Evolutionary conservation across 2,329 filamentous ascomycete genomes (phyloP).

Genomic region (Trichoderma citrinoviride): DNA sequence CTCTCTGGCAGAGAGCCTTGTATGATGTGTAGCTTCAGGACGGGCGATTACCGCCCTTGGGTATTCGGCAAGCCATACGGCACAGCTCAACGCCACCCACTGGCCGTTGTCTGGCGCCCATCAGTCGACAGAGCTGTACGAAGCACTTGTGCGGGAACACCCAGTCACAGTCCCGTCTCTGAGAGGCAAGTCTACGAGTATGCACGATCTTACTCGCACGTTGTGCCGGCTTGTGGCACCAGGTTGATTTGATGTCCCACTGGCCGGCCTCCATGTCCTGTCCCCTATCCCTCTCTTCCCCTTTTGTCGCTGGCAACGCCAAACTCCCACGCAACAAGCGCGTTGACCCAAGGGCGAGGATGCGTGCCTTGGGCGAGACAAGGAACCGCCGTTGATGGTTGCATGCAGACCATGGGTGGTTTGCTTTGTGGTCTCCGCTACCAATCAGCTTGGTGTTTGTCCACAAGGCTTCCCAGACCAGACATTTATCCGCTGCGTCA

Average conservation of each 20-base stretch:
- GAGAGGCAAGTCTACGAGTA: background rate
- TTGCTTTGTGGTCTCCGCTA: background rate
- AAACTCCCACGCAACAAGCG: slow-evolving; percentile 9
- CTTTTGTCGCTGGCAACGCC: slow-evolving; percentile 7
- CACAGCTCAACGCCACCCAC: slow-evolving; percentile 1
- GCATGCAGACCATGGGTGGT: background rate
- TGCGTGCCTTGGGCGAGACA: slow-evolving; percentile 18
- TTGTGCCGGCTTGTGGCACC: slow-evolving; percentile 1
- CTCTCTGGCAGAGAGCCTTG: background rate
- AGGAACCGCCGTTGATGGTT: slow-evolving; percentile 2
- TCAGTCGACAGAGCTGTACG: background rate
- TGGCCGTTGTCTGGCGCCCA: background rate
- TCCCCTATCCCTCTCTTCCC: slow-evolving; percentile 13
- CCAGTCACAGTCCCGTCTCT: too few relatives aligned
- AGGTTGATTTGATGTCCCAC: slow-evolving; percentile 17
- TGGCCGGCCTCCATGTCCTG: slow-evolving; percentile 6
- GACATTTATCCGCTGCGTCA: background rate
- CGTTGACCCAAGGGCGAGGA: slow-evolving; percentile 14
- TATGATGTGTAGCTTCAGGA: background rate
- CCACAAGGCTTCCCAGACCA: background rate
- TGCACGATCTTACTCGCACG: slow-evolving; percentile 8
- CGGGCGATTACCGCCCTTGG: background rate
- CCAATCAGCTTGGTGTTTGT: background rate
- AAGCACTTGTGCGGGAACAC: background rate
- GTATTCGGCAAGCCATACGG: background rate